A percentile compares a stretch with the other conserved stretches of the same genome.
phyloP scores from a whole-genome alignment of 805 yeast species.

The Wickerhamomyces rabaulensis region DNA sequence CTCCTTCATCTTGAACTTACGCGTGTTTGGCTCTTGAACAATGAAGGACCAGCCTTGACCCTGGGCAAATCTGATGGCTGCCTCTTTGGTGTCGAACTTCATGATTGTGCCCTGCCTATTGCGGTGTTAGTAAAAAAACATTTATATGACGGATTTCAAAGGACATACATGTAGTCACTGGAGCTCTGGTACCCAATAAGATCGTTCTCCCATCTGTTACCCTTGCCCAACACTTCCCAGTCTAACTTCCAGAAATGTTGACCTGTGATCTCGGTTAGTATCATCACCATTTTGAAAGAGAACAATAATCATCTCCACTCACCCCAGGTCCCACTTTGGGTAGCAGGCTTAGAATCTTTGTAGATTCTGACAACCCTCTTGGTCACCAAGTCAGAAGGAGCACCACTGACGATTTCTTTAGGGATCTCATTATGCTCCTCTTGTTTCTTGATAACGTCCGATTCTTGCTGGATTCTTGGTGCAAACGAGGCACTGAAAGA shows the following conservation, averaged over 20 bases:
- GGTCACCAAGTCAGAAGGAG: slow-evolving; percentile 59
- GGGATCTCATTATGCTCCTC: slow-evolving; percentile 28
- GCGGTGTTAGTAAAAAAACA: neutral
- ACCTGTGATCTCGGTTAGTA: slow-evolving; percentile 2
- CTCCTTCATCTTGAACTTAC: slow-evolving; percentile 69
- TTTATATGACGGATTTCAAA: too few relatives aligned
- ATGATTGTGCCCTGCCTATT: slow-evolving; percentile 58
- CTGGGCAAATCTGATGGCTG: slow-evolving; percentile 73
- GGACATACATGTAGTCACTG: slow-evolving; percentile 67
- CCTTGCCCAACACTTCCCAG: slow-evolving; percentile 76
- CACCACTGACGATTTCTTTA: slow-evolving; percentile 69
- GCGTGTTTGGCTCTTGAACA: slow-evolving; percentile 74
- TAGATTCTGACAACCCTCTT: slow-evolving; percentile 71
- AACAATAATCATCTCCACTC: too few relatives aligned
- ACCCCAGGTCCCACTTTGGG: slow-evolving; percentile 58
- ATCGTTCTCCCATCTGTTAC: slow-evolving; percentile 86
- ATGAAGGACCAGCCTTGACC: slow-evolving; percentile 85
- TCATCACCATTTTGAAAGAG: too few relatives aligned
- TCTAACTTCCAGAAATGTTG: slow-evolving; percentile 68
- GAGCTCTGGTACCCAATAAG: slow-evolving; percentile 80
- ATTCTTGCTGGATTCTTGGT: neutral
- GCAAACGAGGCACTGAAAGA: neutral
- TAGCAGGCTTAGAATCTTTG: slow-evolving; percentile 74
- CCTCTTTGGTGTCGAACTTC: slow-evolving; percentile 69
- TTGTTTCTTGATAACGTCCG: slow-evolving; percentile 12